Percentiles rank a stretch among this genome's conserved stretches.
Evolutionary conservation across 2,329 filamentous ascomycete species (phyloP).

Genomic region (Metarhizium sp.): DNA sequence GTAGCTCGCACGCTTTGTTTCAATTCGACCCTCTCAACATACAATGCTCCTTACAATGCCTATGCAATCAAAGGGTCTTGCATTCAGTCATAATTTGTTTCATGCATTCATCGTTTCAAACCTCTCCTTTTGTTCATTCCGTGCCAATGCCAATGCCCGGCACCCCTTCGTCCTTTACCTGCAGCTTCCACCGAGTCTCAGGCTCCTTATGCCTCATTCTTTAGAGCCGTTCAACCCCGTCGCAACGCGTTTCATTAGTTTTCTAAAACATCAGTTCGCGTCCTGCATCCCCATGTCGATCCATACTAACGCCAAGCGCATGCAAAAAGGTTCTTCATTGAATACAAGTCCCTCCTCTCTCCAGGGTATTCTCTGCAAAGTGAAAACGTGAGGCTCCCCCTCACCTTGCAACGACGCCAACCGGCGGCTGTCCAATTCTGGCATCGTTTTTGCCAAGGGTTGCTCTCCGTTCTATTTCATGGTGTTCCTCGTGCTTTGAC

Average conservation of each 20-base stretch:
- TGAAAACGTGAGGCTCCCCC: neutral
- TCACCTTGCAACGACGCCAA: slow-evolving; percentile 19
- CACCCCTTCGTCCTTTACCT: neutral
- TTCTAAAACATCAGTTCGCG: neutral
- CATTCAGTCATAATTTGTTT: neutral
- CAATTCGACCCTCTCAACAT: neutral
- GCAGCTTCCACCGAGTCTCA: neutral
- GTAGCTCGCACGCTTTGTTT: neutral
- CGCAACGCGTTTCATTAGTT: neutral
- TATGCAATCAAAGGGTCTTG: neutral
- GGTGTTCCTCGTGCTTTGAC: slow-evolving; percentile 29
- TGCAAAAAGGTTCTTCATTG: neutral
- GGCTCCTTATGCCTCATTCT: neutral
- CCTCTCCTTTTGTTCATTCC: neutral
- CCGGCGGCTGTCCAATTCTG: slow-evolving; percentile 11
- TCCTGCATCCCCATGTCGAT: neutral
- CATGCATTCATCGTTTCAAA: neutral
- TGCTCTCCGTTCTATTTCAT: slow-evolving; percentile 25
- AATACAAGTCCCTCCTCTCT: neutral
- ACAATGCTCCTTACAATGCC: too few relatives aligned
- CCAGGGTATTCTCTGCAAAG: neutral
- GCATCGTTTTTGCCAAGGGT: slow-evolving; percentile 19
- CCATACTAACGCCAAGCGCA: neutral
- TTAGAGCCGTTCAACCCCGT: neutral
- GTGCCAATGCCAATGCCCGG: neutral